phyloP scores from a whole-genome alignment of 2,329 filamentous ascomycete genomes.

The Pseudovirgaria hyperparasitica region DNA sequence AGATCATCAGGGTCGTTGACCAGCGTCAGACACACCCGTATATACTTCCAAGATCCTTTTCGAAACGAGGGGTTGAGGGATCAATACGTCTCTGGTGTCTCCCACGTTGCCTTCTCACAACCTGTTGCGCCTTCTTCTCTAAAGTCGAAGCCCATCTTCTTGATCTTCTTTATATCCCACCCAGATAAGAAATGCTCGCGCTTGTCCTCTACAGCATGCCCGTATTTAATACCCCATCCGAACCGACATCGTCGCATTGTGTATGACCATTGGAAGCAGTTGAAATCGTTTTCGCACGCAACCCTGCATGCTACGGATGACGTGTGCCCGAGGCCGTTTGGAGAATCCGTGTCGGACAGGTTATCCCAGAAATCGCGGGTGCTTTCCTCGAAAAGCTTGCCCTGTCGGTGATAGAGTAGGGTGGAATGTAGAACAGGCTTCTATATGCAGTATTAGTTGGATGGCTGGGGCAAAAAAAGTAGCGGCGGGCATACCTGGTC shows the following conservation, averaged over 20 bases:
- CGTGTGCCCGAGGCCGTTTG: slow-evolving; percentile 19
- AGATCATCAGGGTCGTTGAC: too few relatives aligned
- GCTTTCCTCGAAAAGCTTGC: slow-evolving; percentile 18
- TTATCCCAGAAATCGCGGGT: slow-evolving; percentile 24
- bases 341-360: slow-evolving; percentile 19
- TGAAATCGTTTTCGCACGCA: slow-evolving; percentile 19
- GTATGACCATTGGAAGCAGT: slow-evolving; percentile 24
- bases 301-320: slow-evolving; percentile 20
- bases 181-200: slow-evolving; percentile 25
- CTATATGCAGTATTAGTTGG: slow-evolving; percentile 8
- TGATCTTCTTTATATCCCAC: slow-evolving; percentile 25
- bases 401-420: slow-evolving; percentile 23
- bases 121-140: slow-evolving; percentile 20
- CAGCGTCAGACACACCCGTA: too few relatives aligned
- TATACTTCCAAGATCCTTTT: too few relatives aligned
- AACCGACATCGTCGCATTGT: slow-evolving; percentile 25
- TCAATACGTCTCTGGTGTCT: slow-evolving; percentile 24
- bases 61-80: too few relatives aligned
- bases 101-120: slow-evolving; percentile 26
- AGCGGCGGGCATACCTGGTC: slow-evolving; percentile 12
- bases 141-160: slow-evolving; percentile 20
- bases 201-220: slow-evolving; percentile 19
- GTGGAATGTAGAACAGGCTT: slow-evolving; percentile 25
- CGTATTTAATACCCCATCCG: slow-evolving; percentile 21
- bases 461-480: neutral